Evolutionary conservation across 352 stramenopile species (phyloP).

Genomic region (Phytophthora tentaculata): DNA sequence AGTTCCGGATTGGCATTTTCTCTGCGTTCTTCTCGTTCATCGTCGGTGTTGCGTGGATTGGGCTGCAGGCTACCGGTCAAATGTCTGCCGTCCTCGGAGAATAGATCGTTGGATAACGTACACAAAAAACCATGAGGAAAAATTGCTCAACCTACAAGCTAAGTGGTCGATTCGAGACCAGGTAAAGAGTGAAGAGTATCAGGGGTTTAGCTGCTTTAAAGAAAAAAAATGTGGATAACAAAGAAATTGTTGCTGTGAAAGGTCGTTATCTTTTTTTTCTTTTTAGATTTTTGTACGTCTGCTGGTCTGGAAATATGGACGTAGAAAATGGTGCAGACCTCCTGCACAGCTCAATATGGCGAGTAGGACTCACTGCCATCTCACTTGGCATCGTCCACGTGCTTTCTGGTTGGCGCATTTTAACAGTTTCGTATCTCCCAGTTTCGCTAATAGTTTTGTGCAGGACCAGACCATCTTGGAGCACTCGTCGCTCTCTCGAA

Average conservation of each 20-base stretch:
- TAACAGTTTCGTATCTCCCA: neutral
- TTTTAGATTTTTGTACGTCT: too few species aligned
- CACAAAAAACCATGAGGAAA: neutral
- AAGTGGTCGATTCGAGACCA: too few species aligned
- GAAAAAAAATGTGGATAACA: neutral
- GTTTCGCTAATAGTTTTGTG: neutral
- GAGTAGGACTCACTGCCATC: conserved; percentile 38
- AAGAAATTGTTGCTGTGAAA: conserved; percentile 5
- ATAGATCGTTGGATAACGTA: conserved; percentile 23
- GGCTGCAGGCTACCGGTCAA: conserved; percentile 68
- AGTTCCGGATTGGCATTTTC: conserved; percentile 78
- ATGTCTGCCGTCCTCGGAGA: conserved; percentile 75
- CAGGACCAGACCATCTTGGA: conserved; percentile 89
- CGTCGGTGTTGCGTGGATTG: conserved; percentile 82
- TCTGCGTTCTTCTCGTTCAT: conserved; percentile 74
- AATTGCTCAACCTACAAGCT: too few species aligned
- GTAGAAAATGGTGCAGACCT: conserved; percentile 22
- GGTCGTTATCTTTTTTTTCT: neutral
- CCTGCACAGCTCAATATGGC: conserved; percentile 31
- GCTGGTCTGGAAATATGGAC: neutral
- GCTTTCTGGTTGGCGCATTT: conserved; percentile 50
- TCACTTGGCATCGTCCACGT: conserved; percentile 64
- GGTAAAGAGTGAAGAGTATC: neutral
- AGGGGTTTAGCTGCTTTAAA: neutral
- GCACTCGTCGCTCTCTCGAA: conserved; percentile 87